Base-by-base conservation (phyloP, 352 stramenopile genomes). In the Phytophthora niederhauseri region DNA sequence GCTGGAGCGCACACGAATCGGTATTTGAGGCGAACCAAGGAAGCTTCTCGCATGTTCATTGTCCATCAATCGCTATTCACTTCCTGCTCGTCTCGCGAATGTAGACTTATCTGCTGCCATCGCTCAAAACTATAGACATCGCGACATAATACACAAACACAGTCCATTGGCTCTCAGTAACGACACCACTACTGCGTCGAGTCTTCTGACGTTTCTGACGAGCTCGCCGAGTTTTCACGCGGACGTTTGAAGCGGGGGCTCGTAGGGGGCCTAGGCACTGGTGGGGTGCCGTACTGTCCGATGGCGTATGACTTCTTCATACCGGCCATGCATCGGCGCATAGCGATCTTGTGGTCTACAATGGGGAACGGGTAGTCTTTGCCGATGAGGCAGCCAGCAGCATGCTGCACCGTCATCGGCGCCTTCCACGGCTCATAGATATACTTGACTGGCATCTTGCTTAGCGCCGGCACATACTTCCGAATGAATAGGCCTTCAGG, bases 371-470 rank as follows among this genome's bases (percentile, higher is more conserved):
- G 97, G 69, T 99, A 99, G 75, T 98, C 87, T 62, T 91, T 89
- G 26, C 96, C 97, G 24, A 98, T 89, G 17, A 97, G 73, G 61
- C 92, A 97, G 4, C 90, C 89, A 6, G 83, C 84, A 6, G 85
- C 76, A 20, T 94, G 78, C 57, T 98, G 94, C 34, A 98, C 84
- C 26, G 72, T 86, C 43, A 90, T 65, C 1, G 97, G 96, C n/a
- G 97, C 96, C 61, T 97, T 98, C 97, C 97, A 99, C 2, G 97
- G 97, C 70, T 99, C 95, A 74, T 99, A 99, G 54, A 99, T 99
- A 76, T 98, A 99, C 77, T 99, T 98, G 45, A 80, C 74, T 17
- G 97, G 97, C 68, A 98, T 91, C 12, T 98, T 84, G 26, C 75
- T 77, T 26, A 99, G 82, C 54, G 82, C 85, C 4, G 96, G 95